Base-by-base conservation (phyloP, 2,329 filamentous ascomycete species). In the Clarireedia hainanense region DNA sequence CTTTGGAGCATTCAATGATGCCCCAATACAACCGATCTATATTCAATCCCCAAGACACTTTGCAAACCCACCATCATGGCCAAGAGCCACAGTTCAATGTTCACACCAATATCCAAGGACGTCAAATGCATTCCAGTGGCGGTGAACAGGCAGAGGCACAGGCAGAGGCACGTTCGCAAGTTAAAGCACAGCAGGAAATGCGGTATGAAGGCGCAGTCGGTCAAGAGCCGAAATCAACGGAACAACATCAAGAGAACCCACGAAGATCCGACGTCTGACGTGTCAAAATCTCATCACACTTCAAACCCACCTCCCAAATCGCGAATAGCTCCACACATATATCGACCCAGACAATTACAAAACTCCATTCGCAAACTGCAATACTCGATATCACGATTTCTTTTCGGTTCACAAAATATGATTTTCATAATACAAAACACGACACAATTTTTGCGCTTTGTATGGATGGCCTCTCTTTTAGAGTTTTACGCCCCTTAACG, bases 191-290 rank as follows among this genome's bases (percentile, higher is more conserved):
- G 20, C 46, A 50, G 36, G 47, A 43, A 26, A 55, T 40, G 43
- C 51, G 47, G 37, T 53, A 47, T 9, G 26, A 53, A 48, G 34
- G 51, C 43, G 37, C 51, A 48, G 43, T 30, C 17, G 23, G 10
- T n/a, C 27, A 48, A 40, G 37, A 40, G 17, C 37, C 37, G 34
- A 53, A 48, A 7, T 14, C 34, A 6, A 30, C 26, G 34, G 37
- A 43, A 20, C 37, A 42, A 20, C 37, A 42, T 10, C 47, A 27
- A n/a, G 51, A 48, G 4, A 20, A 48, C 15, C 1, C 27, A 30
- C 27, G 39, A 39, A 14, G 51, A 40, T 39, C 34, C 37, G 23
- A 53, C 10, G 27, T 40, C 24, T 27, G 15, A 48, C 5, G 46
- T 53, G n/a, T 30, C 27, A 30, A 30, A 30, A 30, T 10, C 9